A percentile compares a stretch with the other conserved stretches of the same genome.
These are phyloP conservation scores for Cucurbitaria berberidis DNA, from an alignment of 2,329 filamentous ascomycete species.

Conservation along the genomic window DNA sequence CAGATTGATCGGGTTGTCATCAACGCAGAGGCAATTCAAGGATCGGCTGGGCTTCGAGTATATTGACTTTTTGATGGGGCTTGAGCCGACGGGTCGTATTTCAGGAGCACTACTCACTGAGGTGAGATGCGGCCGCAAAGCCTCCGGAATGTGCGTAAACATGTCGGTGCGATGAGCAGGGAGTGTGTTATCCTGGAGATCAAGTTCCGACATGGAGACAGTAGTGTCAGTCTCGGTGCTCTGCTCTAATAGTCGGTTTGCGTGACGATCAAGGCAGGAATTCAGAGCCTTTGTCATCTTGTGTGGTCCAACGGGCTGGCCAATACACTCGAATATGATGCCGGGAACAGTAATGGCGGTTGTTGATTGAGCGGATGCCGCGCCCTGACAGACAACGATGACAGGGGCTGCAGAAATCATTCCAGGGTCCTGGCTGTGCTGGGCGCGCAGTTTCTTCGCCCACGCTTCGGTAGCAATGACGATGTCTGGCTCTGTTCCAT, in stretches of 20 bases:
- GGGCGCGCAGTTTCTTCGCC: slow-evolving; percentile 36
- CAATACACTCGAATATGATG: slow-evolving; percentile 44
- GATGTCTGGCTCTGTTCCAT: slow-evolving; percentile 30
- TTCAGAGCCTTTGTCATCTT: slow-evolving; percentile 46
- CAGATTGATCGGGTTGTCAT: slow-evolving; percentile 51
- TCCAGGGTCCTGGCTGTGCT: slow-evolving; percentile 29
- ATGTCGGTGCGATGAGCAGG: slow-evolving; percentile 10
- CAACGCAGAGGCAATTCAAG: slow-evolving; percentile 45
- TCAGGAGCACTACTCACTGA: slow-evolving; percentile 42
- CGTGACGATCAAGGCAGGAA: slow-evolving; percentile 42
- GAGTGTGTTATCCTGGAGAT: slow-evolving; percentile 33
- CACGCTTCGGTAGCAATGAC: slow-evolving; percentile 42
- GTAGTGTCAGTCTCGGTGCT: slow-evolving; percentile 14
- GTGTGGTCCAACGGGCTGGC: slow-evolving; percentile 48
- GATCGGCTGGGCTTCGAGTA: slow-evolving; percentile 24
- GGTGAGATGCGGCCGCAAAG: slow-evolving; percentile 31
- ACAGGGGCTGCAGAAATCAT: slow-evolving; percentile 32
- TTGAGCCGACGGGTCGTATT: slow-evolving; percentile 26
- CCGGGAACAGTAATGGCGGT: slow-evolving; percentile 45
- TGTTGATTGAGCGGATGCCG: slow-evolving; percentile 43
- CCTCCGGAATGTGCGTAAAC: slow-evolving; percentile 12
- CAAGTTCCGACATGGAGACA: slow-evolving; percentile 31
- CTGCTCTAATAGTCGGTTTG: slow-evolving; percentile 23
- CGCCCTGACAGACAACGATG: slow-evolving; percentile 44
- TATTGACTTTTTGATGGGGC: slow-evolving; percentile 24